phyloP scores from a whole-genome alignment of 805 yeast species.

The Myxozyma mucilagina region DNA sequence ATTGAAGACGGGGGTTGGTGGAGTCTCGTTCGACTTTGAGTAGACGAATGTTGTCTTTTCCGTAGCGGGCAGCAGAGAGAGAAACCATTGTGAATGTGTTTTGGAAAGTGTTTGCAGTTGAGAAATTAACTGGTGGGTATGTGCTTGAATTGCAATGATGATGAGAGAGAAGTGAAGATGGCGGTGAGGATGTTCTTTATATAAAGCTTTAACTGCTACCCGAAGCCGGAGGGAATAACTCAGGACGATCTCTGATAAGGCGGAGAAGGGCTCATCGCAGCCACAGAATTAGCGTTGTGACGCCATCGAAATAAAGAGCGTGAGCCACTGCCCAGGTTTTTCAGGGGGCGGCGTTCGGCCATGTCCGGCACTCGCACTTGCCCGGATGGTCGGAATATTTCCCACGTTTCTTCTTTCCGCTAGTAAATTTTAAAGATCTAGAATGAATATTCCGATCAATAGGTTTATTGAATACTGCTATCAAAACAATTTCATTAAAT shows the following conservation, averaged over 20 bases:
- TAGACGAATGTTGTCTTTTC: conserved; percentile 90
- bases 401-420: background rate
- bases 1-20: conserved; percentile 66
- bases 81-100: conserved; percentile 16
- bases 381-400: background rate
- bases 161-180: background rate
- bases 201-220: background rate
- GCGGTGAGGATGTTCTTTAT: background rate
- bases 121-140: background rate
- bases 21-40: conserved; percentile 83
- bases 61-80: conserved; percentile 62
- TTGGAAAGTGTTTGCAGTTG: background rate
- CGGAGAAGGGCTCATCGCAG: background rate
- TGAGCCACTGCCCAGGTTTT: background rate
- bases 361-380: conserved; percentile 13
- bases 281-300: background rate
- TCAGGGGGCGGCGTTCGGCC: conserved; percentile 16
- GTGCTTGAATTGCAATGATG: background rate
- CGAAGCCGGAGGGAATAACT: conserved; percentile 1
- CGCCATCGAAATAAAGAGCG: background rate
- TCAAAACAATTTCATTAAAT: too few relatives aligned
- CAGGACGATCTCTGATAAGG: background rate
- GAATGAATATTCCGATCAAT: too few relatives aligned
- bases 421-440: background rate
- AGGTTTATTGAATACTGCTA: too few relatives aligned